Conservation (phyloP, 148 eudicot genomes). For the Cornus suecica region DNA sequence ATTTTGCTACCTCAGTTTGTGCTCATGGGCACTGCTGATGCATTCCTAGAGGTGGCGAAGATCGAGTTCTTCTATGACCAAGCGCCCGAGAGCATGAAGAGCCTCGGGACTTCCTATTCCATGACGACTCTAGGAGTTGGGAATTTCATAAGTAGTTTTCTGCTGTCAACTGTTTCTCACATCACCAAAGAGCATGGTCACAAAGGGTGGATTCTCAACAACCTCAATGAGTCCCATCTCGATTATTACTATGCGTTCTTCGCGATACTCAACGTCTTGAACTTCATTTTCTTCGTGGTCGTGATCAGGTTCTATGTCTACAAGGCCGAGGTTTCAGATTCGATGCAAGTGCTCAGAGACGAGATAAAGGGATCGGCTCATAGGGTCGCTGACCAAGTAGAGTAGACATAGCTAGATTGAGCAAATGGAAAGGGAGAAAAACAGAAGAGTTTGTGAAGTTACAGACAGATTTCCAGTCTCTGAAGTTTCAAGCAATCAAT, state of each 20-base stretch:
- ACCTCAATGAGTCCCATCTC: constrained; percentile 26
- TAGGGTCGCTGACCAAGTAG: background rate
- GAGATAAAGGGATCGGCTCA: constrained; percentile 4
- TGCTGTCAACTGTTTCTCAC: constrained; percentile 15
- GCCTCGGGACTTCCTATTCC: constrained; percentile 23
- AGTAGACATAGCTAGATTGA: background rate
- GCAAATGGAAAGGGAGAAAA: background rate
- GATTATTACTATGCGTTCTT: constrained; percentile 22
- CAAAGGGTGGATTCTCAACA: constrained; percentile 22
- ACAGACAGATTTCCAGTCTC: background rate
- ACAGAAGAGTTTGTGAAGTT: background rate
- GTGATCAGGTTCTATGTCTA: constrained; percentile 15
- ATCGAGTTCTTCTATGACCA: constrained; percentile 27
- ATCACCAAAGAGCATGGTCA: constrained; percentile 24
- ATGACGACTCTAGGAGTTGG: constrained; percentile 19
- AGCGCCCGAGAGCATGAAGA: constrained; percentile 24
- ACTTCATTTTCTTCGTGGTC: constrained; percentile 15
- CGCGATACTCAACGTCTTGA: constrained; percentile 5
- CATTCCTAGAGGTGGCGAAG: constrained; percentile 16
- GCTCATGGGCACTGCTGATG: constrained; percentile 22
- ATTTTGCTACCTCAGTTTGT: constrained; percentile 24
- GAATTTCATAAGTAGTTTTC: constrained; percentile 20
- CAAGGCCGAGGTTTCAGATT: constrained; percentile 23
- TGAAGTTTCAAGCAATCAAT: background rate
- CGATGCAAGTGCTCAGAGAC: constrained; percentile 19